Percentiles rank a stretch among this genome's conserved stretches.
phyloP scores from a whole-genome alignment of 345 rosid genomes.

The Salix koriyanagi region DNA sequence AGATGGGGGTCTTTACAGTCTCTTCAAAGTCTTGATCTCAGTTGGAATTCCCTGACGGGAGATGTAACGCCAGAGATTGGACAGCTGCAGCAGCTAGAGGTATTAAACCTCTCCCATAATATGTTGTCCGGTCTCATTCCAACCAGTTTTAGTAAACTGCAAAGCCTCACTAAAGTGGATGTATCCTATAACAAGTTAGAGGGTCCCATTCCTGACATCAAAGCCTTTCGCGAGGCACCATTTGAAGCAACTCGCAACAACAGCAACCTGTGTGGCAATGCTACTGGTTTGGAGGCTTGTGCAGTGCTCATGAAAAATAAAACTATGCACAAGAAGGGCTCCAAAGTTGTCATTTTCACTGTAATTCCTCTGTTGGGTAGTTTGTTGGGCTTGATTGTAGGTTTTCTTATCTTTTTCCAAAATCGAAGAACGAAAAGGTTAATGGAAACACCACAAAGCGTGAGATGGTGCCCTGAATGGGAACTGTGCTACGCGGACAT shows the following conservation, averaged over 20 bases:
- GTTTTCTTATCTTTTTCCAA: too few relatives aligned
- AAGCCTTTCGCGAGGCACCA: constrained; percentile 17
- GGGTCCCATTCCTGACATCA: constrained; percentile 7
- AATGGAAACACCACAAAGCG: too few relatives aligned
- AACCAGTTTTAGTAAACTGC: not conserved
- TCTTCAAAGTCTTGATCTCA: constrained; percentile 15
- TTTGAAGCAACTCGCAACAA: constrained; percentile 11
- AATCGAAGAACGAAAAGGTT: too few relatives aligned
- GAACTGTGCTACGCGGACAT: not conserved
- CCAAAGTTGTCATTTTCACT: not conserved
- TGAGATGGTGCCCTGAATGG: not conserved
- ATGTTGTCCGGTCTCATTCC: constrained; percentile 11
- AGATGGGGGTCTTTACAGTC: not conserved
- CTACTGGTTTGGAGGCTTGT: constrained; percentile 10
- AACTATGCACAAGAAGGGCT: not conserved
- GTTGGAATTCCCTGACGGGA: constrained; percentile 8
- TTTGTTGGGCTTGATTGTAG: not conserved
- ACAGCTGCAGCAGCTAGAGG: not conserved
- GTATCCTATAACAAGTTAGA: constrained; percentile 15
- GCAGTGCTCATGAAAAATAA: not conserved
- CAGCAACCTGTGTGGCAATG: constrained; percentile 12
- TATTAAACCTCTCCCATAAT: constrained; percentile 4
- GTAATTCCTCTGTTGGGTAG: not conserved
- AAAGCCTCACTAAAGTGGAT: constrained; percentile 8
- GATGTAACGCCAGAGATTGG: not conserved